Conservation (phyloP, 2,329 filamentous ascomycete genomes). For the Fonsecaea monophora region DNA sequence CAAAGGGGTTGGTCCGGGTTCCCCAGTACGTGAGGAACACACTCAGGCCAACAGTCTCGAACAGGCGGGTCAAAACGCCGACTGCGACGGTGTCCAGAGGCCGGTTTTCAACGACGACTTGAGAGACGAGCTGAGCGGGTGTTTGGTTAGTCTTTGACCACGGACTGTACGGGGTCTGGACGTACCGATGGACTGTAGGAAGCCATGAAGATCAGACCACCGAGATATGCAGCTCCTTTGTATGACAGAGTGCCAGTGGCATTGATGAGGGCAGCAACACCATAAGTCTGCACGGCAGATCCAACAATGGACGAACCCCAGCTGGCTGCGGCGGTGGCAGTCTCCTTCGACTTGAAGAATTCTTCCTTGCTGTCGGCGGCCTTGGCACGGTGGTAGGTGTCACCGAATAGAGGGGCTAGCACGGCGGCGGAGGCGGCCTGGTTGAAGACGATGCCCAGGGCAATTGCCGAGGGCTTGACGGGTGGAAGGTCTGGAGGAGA, state of each 20-base stretch:
- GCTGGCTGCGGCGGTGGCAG: constrained; percentile 81
- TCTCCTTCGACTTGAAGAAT: constrained; percentile 92
- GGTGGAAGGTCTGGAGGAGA: constrained; percentile 67
- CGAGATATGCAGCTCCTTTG: constrained; percentile 95
- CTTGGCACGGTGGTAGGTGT: constrained; percentile 93
- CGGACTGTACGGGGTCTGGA: constrained; percentile 40
- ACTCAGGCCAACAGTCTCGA: constrained; percentile 91
- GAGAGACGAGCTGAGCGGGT: constrained; percentile 73
- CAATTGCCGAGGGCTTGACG: constrained; percentile 98
- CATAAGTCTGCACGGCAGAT: constrained; percentile 86
- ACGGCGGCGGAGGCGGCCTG: constrained; percentile 89
- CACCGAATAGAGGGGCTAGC: constrained; percentile 86
- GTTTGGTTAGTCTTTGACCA: constrained; percentile 56
- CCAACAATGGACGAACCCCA: constrained; percentile 91
- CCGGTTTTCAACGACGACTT: constrained; percentile 89
- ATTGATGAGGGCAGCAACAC: constrained; percentile 88
- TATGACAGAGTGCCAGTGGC: constrained; percentile 93
- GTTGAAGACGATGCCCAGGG: constrained; percentile 94
- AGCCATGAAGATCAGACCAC: constrained; percentile 87
- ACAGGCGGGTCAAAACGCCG: constrained; percentile 79
- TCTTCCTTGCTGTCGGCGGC: constrained; percentile 93
- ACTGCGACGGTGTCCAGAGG: constrained; percentile 89
- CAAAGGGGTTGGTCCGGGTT: constrained; percentile 90
- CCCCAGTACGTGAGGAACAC: constrained; percentile 98
- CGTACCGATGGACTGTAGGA: constrained; percentile 72